Percentiles rank a stretch among this genome's conserved stretches.
phyloP scores from a whole-genome alignment of 192 early-diverging fungal species.

The Rhizophlyctis rosea region DNA sequence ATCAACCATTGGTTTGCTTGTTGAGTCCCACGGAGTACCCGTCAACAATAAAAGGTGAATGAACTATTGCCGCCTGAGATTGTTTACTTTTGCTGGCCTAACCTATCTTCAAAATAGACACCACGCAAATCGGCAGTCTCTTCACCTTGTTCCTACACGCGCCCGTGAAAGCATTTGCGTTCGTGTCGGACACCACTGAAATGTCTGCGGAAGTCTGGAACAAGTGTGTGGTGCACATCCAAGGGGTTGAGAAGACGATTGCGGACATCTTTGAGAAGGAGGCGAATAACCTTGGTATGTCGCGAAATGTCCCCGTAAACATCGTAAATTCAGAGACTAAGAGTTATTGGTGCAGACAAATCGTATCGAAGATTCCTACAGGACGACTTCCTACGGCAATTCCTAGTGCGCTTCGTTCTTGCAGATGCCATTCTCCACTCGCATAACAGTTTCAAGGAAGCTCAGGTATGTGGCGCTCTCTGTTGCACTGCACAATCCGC shows the following conservation, averaged over 20 bases:
- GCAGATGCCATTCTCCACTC: conserved; percentile 64
- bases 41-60: conserved; percentile 69
- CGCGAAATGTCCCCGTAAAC: not conserved
- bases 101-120: conserved; percentile 33
- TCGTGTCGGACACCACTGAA: conserved; percentile 67
- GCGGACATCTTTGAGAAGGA: conserved; percentile 33
- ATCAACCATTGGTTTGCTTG: conserved; percentile 80
- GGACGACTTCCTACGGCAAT: conserved; percentile 90
- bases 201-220: conserved; percentile 66
- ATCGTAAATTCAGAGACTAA: conserved; percentile 26
- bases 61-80: not conserved
- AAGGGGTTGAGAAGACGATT: conserved; percentile 34
- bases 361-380: conserved; percentile 70
- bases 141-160: conserved; percentile 94
- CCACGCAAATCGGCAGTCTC: conserved; percentile 76
- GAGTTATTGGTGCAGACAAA: conserved; percentile 59
- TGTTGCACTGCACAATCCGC: no score
- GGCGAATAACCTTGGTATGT: conserved; percentile 23
- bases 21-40: conserved; percentile 90
- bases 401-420: conserved; percentile 81
- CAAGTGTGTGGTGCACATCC: conserved; percentile 55
- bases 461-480: conserved; percentile 40
- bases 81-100: no score
- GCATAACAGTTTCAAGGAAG: conserved; percentile 63
- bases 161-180: conserved; percentile 85